Evolutionary conservation across 2,329 filamentous ascomycete genomes (phyloP).

Genomic region (Penicillium psychrosexuale): DNA sequence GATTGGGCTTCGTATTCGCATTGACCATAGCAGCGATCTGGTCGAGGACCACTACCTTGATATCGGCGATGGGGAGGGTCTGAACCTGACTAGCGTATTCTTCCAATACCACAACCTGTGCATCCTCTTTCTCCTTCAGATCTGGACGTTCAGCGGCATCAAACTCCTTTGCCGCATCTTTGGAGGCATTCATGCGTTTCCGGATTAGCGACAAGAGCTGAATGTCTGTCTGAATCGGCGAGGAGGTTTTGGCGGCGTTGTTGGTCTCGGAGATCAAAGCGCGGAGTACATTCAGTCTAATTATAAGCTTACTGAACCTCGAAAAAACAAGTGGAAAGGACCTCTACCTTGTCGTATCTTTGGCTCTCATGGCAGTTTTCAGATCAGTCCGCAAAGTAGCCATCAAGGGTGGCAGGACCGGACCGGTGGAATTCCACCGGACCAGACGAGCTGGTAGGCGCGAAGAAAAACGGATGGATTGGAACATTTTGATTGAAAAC

Average conservation of each 20-base stretch:
- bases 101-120: conserved; percentile 44
- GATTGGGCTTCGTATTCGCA: conserved; percentile 35
- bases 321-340: background rate
- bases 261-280: conserved; percentile 50
- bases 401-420: conserved; percentile 43
- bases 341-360: conserved; percentile 45
- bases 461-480: conserved; percentile 27
- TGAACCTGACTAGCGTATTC: conserved; percentile 45
- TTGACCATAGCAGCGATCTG: conserved; percentile 37
- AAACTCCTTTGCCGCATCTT: conserved; percentile 44
- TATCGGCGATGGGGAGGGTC: conserved; percentile 42
- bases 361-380: conserved; percentile 50
- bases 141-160: conserved; percentile 41
- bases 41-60: conserved; percentile 36
- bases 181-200: conserved; percentile 41
- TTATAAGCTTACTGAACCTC: background rate
- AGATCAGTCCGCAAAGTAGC: conserved; percentile 46
- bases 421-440: conserved; percentile 42
- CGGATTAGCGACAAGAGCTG: conserved; percentile 47
- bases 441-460: conserved; percentile 29
- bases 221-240: conserved; percentile 47
- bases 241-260: conserved; percentile 47
- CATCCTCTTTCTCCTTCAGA: conserved; percentile 46
- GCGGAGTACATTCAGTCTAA: conserved; percentile 48
- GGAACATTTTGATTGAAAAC: conserved; percentile 30